These are phyloP conservation scores for Albifimbria verrucaria DNA, from an alignment of 2,329 filamentous ascomycete species.

Conservation along the genomic window DNA sequence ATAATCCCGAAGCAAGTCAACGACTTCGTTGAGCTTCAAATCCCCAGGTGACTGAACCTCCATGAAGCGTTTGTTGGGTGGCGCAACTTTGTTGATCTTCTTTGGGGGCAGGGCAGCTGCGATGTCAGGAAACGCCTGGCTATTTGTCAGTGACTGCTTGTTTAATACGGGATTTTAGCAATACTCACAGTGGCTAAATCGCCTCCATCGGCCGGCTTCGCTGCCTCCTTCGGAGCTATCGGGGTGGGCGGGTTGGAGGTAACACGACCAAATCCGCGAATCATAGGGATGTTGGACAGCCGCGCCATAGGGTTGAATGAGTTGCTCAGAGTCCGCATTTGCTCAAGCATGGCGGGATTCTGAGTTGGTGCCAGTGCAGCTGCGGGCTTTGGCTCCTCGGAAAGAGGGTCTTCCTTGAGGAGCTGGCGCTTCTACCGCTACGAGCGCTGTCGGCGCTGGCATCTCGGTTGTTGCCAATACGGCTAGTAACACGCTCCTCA, in stretches of 20 bases:
- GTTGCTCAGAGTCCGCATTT: slow-evolving; percentile 76
- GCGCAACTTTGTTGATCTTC: slow-evolving; percentile 52
- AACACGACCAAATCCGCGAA: slow-evolving; percentile 70
- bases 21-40: slow-evolving; percentile 68
- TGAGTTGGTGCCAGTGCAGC: slow-evolving; percentile 15
- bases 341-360: slow-evolving; percentile 67
- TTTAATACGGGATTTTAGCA: background rate
- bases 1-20: slow-evolving; percentile 71
- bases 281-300: slow-evolving; percentile 68
- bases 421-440: slow-evolving; percentile 61
- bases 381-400: slow-evolving; percentile 31
- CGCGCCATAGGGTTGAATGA: slow-evolving; percentile 80
- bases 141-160: slow-evolving; percentile 7
- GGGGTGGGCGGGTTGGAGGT: slow-evolving; percentile 30
- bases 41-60: slow-evolving; percentile 68
- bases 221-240: slow-evolving; percentile 32
- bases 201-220: slow-evolving; percentile 45
- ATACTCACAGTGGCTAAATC: slow-evolving; percentile 54
- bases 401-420: slow-evolving; percentile 54
- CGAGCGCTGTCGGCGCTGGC: slow-evolving; percentile 71
- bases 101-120: slow-evolving; percentile 53
- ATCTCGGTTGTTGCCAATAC: slow-evolving; percentile 74
- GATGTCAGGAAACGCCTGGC: slow-evolving; percentile 60
- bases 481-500: slow-evolving; percentile 66
- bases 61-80: slow-evolving; percentile 71